Evolutionary conservation across 164 flowering plant species (phyloP), one percentile per base, ranked within the genome.

Genomic region (Amborella trichopoda): DNA sequence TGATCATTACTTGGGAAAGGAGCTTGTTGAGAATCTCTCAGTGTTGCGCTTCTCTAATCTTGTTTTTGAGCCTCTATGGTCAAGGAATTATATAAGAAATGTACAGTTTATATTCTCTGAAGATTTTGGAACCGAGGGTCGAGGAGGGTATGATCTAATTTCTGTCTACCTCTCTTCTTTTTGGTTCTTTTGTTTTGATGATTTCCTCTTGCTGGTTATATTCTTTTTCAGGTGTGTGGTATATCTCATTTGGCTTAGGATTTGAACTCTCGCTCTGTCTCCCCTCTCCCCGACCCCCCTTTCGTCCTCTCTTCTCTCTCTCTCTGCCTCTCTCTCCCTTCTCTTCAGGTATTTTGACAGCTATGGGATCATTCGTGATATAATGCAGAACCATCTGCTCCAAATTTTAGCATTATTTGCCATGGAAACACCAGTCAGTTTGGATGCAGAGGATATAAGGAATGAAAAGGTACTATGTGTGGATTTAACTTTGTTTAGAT

Each of bases 41-140:
- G 97, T 90, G 49, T 90, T 85, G 39, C 87, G 91, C 4, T 90
- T 90, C 70, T 83, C 97, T 18, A 90, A 90, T 68, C 94, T 90
- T 47, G 74, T 90, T 36, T 89, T 90, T 48, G 83, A 74, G 67
- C 97, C 97, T 55, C 55, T 85, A 28, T 90, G 97, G 97, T 72
- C 77, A 2, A 65, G 95, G 30, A 73, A 74, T 34, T 85, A 76
- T 56, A 90, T 90, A 44, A 71, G 86, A 19, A 90, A 81, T 66
- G 97, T 85, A 27, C 97, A 88, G 42, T 48, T 87, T 5, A 87
- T 87, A 57, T 87, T 83, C 59, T 87, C 94, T 39, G 94, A 87
- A 65, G 88, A 83, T 66, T 81, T 81, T 55, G 94, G 96, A 11
- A 79, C 83, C 18, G 94, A 83, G 46, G 91, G 94, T 34, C 68